Base-by-base conservation (phyloP, 192 early-diverging fungal species). In the Phlyctochytrium arcticum region DNA sequence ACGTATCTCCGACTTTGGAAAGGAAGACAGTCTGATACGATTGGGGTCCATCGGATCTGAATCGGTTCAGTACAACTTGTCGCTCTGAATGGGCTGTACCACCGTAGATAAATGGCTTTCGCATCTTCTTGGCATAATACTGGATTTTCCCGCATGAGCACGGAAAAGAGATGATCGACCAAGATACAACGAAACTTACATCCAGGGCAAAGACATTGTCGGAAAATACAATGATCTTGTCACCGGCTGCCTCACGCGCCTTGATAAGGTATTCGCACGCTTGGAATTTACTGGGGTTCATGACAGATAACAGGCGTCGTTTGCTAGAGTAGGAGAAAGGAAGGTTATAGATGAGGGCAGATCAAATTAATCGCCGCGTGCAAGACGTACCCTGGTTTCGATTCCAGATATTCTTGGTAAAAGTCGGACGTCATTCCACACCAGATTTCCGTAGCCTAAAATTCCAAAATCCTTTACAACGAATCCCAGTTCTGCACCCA, bases 151-250 rank as follows among this genome's bases (percentile, higher is more conserved):
- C 10, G 2, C 50, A 53, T 24, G 24, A 53, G 10, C n/a, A 12
- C 26, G 17, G 26, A 53, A 53, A 12, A 12, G 2, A 29, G 1
- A 53, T 15, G 10, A 2, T 53, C 12, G 3, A 31, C 24, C 31
- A 27, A 3, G 5, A 5, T n/a, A 55, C 1, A 6, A 9, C 32
- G 27, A 23, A 23, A 48, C 58, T 56, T 71, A 86, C 87, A 19
- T 85, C 76, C 5, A 99, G 71, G 0, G 95, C 93, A 84, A 84
- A 93, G 15, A 99, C 93, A 74, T 97, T 97, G 75, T 99, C 97
- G n/a, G 92, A 91, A 79, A 99, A 98, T 26, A 98, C 95, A 75
- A 99, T 97, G 63, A 95, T 96, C 77, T 98, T 99, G 77, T 99
- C 97, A 33, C 93, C 93, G 30, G 89, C 83, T 37, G 76, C 75